Percentiles rank a stretch among this genome's conserved stretches.
These are phyloP conservation scores for Colletotrichum higginsianum DNA, from an alignment of 2,329 filamentous ascomycete genomes.

Conservation along the genomic window DNA sequence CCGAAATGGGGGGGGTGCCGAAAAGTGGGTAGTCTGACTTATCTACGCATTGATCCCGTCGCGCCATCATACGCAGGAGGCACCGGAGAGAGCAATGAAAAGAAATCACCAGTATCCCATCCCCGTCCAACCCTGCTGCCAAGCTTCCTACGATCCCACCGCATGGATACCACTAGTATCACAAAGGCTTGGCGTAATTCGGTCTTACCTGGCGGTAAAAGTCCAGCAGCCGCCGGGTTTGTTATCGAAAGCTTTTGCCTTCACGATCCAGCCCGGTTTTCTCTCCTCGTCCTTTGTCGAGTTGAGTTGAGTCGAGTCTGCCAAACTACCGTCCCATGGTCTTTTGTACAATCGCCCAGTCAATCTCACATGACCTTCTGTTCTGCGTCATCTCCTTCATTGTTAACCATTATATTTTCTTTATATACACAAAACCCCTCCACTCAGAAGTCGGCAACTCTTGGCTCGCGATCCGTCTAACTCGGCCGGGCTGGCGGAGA, in stretches of 20 bases:
- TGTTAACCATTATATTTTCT: neutral
- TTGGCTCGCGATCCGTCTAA: neutral
- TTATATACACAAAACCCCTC: too few relatives aligned
- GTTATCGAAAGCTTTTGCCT: too few relatives aligned
- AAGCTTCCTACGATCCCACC: constrained; percentile 20
- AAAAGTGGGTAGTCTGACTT: too few relatives aligned
- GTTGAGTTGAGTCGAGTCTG: too few relatives aligned
- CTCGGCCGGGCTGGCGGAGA: neutral
- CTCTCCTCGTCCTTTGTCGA: neutral
- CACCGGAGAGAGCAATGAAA: neutral
- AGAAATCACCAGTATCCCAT: neutral
- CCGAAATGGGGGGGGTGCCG: too few relatives aligned
- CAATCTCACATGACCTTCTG: neutral
- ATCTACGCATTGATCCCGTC: neutral
- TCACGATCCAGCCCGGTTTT: neutral
- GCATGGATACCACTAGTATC: constrained; percentile 11
- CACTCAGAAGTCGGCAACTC: neutral
- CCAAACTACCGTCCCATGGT: neutral
- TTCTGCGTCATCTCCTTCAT: neutral
- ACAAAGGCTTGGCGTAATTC: constrained; percentile 17
- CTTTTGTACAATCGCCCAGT: neutral
- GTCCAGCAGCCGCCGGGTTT: too few relatives aligned
- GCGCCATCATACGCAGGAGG: neutral
- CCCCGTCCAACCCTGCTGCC: constrained; percentile 23
- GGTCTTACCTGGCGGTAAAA: neutral